Evolutionary conservation across 768 basidiomycete genomes (phyloP).

Genomic region (Termitomyces titanicus): DNA sequence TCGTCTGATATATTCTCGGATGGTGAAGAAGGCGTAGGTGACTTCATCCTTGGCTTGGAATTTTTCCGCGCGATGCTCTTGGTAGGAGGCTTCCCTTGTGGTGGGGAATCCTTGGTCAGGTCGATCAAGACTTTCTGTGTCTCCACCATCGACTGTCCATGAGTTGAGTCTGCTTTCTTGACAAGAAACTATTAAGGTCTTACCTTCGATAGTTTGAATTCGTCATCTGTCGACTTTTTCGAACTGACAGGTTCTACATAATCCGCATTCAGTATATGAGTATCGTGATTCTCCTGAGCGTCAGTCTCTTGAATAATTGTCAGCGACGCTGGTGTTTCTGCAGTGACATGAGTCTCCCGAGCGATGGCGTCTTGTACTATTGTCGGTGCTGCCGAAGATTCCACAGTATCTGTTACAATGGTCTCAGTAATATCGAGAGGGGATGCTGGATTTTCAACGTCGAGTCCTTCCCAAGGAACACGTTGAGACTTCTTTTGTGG

Average conservation of each 20-base stretch:
- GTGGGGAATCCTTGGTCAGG: conserved; percentile 32
- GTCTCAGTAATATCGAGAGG: background rate
- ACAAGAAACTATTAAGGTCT: background rate
- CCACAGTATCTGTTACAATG: background rate
- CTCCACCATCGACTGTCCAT: background rate
- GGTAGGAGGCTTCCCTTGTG: background rate
- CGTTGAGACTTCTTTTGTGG: conserved; percentile 1
- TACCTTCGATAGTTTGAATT: conserved; percentile 4
- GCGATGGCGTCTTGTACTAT: background rate
- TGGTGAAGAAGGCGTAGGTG: background rate
- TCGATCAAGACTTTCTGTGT: conserved; percentile 33
- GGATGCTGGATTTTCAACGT: conserved; percentile 5
- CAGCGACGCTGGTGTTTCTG: background rate
- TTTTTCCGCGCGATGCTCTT: background rate
- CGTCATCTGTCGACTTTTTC: background rate
- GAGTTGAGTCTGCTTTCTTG: background rate
- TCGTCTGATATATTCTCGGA: background rate
- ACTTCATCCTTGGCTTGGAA: background rate
- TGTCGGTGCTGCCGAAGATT: background rate
- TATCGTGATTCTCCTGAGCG: background rate
- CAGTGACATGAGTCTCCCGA: background rate
- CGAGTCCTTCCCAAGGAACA: conserved; percentile 6
- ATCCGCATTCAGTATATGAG: background rate
- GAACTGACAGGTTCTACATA: background rate
- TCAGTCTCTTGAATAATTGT: background rate